Base-by-base conservation (phyloP, 1,284 basidiomycete genomes). In the Ustilago sp. region DNA sequence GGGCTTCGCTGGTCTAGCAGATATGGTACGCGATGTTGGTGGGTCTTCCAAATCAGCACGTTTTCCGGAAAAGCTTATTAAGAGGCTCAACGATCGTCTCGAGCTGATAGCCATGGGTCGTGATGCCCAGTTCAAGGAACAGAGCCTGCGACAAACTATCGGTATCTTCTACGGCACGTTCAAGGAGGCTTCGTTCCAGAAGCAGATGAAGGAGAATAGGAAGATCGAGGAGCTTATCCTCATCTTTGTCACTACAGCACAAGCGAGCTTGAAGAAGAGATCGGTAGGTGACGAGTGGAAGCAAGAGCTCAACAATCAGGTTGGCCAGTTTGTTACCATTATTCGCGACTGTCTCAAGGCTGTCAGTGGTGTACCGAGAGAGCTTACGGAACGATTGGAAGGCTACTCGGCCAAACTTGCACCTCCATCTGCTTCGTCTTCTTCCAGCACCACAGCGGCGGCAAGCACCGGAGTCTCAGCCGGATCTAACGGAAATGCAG, bases 161-260 rank as follows among this genome's bases (percentile, higher is more conserved):
- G 84, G 82, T 53, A 69, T 80, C 47, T 85, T 84, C 34, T 84
- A 83, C 61, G 82, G 84, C 58, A 81, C 80, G 11, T 81, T 81
- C 67, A 80, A 80, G 54, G 83, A 84, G 34, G 69, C 73, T 8
- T 62, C 64, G 1, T 82, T 83, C 41, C 75, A 80, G 41, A 80
- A 80, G 47, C 82, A 80, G 82, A 92, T 98, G 90, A 94, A 94
- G 86, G 95, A 98, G 86, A 95, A 94, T 82, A 90, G 97, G 54
- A 97, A 96, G 88, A 93, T 98, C 60, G 97, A 99, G 87, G 95
- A 98, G 77, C 91, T 99, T 67, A 96, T 99, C 72, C 89, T 99
- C 59, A 92, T 93, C 89, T 98, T 98, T 83, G 95, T 95, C 15
- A 93, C 95, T 2, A 91, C 94, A 51, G 93, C 84, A 0, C 83